Evolutionary conservation across 768 basidiomycete genomes (phyloP).

Genomic region (Termitomyces sp.): DNA sequence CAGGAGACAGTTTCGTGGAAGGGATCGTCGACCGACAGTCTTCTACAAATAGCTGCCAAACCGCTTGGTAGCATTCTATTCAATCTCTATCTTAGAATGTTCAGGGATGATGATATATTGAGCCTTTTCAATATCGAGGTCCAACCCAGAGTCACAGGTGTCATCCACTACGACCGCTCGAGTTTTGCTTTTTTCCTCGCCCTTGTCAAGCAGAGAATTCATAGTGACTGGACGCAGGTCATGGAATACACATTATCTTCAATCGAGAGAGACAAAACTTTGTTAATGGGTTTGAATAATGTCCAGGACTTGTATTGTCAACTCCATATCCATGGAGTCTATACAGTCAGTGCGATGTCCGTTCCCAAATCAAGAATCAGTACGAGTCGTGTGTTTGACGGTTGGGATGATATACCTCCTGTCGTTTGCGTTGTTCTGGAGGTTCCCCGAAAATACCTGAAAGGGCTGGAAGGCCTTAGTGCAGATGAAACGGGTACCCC

Average conservation of each 20-base stretch:
- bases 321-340: slow-evolving; percentile 33
- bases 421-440: slow-evolving; percentile 28
- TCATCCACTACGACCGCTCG: slow-evolving; percentile 41
- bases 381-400: slow-evolving; percentile 16
- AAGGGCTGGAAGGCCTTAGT: slow-evolving; percentile 17
- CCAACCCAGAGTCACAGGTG: neutral
- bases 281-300: slow-evolving; percentile 21
- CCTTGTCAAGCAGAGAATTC: slow-evolving; percentile 29
- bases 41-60: slow-evolving; percentile 8
- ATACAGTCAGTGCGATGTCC: slow-evolving; percentile 21
- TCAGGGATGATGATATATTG: slow-evolving; percentile 29
- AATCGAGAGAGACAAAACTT: slow-evolving; percentile 15
- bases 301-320: slow-evolving; percentile 44
- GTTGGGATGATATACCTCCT: slow-evolving; percentile 26
- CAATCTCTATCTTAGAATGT: slow-evolving; percentile 38
- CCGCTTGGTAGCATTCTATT: slow-evolving; percentile 33
- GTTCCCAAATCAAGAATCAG: neutral
- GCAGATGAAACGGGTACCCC: slow-evolving; percentile 24
- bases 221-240: slow-evolving; percentile 34
- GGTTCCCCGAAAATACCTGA: slow-evolving; percentile 26
- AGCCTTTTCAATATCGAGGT: neutral
- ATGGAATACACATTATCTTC: slow-evolving; percentile 29
- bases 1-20: slow-evolving; percentile 7
- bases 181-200: slow-evolving; percentile 42
- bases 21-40: neutral